Conservation (phyloP, 306 rosid species). For the Comarum palustre region DNA sequence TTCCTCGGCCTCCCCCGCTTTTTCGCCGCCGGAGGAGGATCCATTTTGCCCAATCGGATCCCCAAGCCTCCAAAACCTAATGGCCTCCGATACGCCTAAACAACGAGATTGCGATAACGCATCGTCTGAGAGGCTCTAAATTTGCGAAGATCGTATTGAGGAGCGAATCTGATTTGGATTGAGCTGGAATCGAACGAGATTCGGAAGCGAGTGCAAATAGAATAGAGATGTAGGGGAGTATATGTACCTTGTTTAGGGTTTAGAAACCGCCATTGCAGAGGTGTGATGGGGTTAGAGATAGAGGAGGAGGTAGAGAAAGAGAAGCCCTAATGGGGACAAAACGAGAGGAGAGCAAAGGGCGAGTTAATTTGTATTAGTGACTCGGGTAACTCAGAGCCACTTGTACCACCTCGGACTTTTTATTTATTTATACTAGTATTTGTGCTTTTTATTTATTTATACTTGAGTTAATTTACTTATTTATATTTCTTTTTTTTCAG, state of each 20-base stretch:
- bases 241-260: conserved; percentile 34
- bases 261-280: conserved; percentile 31
- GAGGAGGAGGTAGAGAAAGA: conserved; percentile 21
- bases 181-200: not conserved
- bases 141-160: conserved; percentile 14
- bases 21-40: conserved; percentile 52
- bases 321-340: conserved; percentile 15
- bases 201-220: not conserved
- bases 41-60: conserved; percentile 47
- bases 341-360: conserved; percentile 14
- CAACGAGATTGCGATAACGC: not conserved
- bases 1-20: conserved; percentile 95
- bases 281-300: conserved; percentile 24
- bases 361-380: conserved; percentile 32
- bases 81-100: not conserved
- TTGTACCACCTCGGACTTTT: not conserved
- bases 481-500: too few species aligned
- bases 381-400: conserved; percentile 25
- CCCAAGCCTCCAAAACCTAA: conserved; percentile 21
- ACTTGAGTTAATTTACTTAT: too few species aligned
- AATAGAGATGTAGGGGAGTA: not conserved
- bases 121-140: conserved; percentile 30
- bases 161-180: not conserved
- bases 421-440: too few species aligned
- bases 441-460: too few species aligned